phyloP scores from a whole-genome alignment of 306 rosid species.

The Cicer bijugum region DNA sequence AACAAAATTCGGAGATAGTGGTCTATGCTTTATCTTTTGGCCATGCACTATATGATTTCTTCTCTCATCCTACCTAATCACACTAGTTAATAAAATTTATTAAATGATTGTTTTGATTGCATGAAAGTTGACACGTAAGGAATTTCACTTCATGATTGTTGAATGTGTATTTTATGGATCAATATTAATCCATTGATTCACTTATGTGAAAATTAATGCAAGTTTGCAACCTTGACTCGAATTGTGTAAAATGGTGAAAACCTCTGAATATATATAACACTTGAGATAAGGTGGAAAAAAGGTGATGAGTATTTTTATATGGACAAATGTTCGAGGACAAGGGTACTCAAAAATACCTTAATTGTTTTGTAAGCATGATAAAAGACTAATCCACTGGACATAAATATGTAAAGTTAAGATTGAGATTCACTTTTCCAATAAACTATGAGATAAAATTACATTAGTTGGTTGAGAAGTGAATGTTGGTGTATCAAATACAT shows the following conservation, averaged over 20 bases:
- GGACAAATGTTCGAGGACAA: no score
- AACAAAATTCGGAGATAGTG: conserved; percentile 45
- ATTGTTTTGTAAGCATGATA: no score
- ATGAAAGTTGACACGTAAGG: conserved; percentile 50
- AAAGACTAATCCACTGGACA: no score
- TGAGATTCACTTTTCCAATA: no score
- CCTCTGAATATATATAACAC: conserved; percentile 10
- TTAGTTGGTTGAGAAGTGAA: no score
- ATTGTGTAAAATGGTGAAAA: conserved; percentile 39
- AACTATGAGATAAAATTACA: no score
- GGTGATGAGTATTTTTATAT: not conserved
- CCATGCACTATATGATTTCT: conserved; percentile 32
- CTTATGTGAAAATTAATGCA: not conserved
- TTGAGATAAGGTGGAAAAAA: conserved; percentile 29
- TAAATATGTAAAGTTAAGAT: no score
- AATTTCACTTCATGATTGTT: conserved; percentile 49
- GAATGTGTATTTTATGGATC: conserved; percentile 44
- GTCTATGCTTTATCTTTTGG: conserved; percentile 42
- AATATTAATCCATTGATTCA: conserved; percentile 4
- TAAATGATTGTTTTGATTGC: conserved; percentile 38
- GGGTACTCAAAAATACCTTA: no score
- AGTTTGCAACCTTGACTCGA: conserved; percentile 9
- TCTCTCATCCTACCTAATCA: conserved; percentile 39
- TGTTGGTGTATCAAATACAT: no score
- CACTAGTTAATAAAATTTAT: conserved; percentile 38